A percentile compares a stretch with the other conserved stretches of the same genome.
Evolutionary conservation across 2,329 filamentous ascomycete genomes (phyloP).

Genomic region (Pestalotiopsis fici): DNA sequence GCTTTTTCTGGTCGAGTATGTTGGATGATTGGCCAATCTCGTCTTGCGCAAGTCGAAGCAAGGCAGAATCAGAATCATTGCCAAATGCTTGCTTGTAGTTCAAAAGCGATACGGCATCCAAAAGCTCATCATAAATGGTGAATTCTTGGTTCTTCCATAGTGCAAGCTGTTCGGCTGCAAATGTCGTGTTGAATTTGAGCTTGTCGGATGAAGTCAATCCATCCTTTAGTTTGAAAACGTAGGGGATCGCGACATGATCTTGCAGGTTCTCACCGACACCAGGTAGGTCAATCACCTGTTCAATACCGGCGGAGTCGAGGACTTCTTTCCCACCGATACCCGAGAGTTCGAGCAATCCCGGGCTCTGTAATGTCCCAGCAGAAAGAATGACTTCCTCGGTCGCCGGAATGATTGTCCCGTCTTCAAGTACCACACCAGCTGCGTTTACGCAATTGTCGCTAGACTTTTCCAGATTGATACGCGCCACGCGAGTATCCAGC

Average conservation of each 20-base stretch:
- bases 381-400: slow-evolving; percentile 44
- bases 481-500: slow-evolving; percentile 35
- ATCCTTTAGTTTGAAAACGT: slow-evolving; percentile 12
- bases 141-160: slow-evolving; percentile 31
- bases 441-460: slow-evolving; percentile 16
- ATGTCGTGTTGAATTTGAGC: background rate
- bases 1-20: slow-evolving; percentile 37
- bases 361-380: slow-evolving; percentile 41
- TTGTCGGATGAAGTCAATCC: slow-evolving; percentile 22
- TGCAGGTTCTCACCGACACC: slow-evolving; percentile 52
- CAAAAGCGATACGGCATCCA: slow-evolving; percentile 39
- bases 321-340: slow-evolving; percentile 40
- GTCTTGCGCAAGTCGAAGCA: slow-evolving; percentile 32
- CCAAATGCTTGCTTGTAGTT: slow-evolving; percentile 39
- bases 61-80: slow-evolving; percentile 24
- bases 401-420: slow-evolving; percentile 20
- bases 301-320: slow-evolving; percentile 43
- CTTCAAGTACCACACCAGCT: slow-evolving; percentile 25
- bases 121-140: slow-evolving; percentile 40
- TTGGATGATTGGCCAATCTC: slow-evolving; percentile 28
- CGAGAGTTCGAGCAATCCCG: slow-evolving; percentile 35
- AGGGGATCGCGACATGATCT: slow-evolving; percentile 37
- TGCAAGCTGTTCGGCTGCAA: slow-evolving; percentile 36
- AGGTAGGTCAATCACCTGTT: slow-evolving; percentile 40
- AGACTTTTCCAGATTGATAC: slow-evolving; percentile 33